These are phyloP conservation scores for Nasturtium officinale DNA, from an alignment of 345 rosid species.

Conservation along the genomic window DNA sequence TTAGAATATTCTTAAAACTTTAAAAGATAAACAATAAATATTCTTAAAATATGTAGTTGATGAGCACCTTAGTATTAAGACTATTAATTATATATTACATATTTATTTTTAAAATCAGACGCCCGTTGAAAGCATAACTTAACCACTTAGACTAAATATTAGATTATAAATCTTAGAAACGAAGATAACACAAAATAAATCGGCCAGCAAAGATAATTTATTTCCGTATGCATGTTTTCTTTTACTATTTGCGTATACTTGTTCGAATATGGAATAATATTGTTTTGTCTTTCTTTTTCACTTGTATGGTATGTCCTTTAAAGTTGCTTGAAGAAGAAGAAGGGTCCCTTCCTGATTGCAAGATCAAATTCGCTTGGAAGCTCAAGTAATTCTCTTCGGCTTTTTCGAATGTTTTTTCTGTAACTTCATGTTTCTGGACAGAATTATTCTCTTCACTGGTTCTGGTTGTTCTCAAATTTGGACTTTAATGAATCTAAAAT, in stretches of 20 bases:
- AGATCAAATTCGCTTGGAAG: constrained; percentile 30
- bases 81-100: too few relatives aligned
- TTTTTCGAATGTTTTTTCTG: constrained; percentile 6
- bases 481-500: constrained; percentile 6
- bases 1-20: too few relatives aligned
- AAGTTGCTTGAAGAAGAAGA: constrained; percentile 18
- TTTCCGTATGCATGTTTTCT: background rate
- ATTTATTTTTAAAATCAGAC: background rate
- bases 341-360: constrained; percentile 19
- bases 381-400: constrained; percentile 19
- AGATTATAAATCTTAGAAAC: constrained; percentile 24
- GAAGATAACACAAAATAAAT: constrained; percentile 17
- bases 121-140: background rate
- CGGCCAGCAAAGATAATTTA: background rate
- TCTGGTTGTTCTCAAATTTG: constrained; percentile 30
- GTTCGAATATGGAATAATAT: constrained; percentile 10
- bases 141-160: background rate
- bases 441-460: constrained; percentile 1
- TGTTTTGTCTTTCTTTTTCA: background rate
- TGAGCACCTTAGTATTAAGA: too few relatives aligned
- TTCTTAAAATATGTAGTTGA: too few relatives aligned
- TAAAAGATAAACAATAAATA: too few relatives aligned
- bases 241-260: too few relatives aligned
- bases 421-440: background rate
- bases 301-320: constrained; percentile 2